Conservation (phyloP, 2,329 filamentous ascomycete species). For the Trichoderma sp. region DNA sequence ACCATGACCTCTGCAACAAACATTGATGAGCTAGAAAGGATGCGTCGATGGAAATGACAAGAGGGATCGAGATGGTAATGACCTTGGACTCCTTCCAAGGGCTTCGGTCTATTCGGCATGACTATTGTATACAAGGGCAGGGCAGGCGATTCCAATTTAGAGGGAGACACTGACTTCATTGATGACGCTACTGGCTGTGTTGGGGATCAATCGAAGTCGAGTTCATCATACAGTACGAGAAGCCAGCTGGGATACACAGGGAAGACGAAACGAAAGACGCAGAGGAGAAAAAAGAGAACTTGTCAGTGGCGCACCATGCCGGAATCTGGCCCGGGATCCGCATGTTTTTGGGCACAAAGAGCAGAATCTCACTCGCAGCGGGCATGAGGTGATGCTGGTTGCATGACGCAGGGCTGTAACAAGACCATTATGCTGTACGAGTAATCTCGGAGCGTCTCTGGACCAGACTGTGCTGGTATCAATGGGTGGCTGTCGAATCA, state of each 20-base stretch:
- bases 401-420: background rate
- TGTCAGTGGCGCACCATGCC: background rate
- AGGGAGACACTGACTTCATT: conserved; percentile 17
- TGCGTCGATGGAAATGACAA: background rate
- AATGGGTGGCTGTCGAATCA: background rate
- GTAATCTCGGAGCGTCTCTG: background rate
- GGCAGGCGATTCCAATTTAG: background rate
- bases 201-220: background rate
- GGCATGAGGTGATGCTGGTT: background rate
- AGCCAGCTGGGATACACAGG: background rate
- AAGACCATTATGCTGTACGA: background rate
- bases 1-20: background rate
- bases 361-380: background rate
- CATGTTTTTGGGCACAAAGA: background rate
- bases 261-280: background rate
- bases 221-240: conserved; percentile 14
- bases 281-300: background rate
- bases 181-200: conserved; percentile 11
- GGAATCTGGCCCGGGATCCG: conserved; percentile 9
- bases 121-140: conserved; percentile 2
- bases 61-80: conserved; percentile 6
- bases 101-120: background rate
- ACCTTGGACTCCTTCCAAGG: conserved; percentile 2
- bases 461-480: background rate
- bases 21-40: background rate